Base-by-base conservation (phyloP, 768 basidiomycete genomes). In the Pleurotus giganteus region DNA sequence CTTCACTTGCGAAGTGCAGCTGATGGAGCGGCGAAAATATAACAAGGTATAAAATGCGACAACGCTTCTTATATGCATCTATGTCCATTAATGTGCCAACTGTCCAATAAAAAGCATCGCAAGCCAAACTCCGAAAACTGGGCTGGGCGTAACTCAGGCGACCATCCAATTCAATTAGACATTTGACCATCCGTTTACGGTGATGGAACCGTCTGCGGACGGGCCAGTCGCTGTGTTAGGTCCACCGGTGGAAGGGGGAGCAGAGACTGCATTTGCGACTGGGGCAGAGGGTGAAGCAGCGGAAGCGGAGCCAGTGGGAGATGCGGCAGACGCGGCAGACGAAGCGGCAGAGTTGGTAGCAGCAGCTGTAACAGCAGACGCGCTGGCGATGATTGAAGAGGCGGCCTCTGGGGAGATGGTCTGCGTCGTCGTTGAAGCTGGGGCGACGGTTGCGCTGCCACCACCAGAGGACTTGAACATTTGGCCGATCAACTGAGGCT, bases 401-500 rank as follows among this genome's bases (percentile, higher is more conserved):
- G 63, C 67, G 45, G 61, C 56, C 19, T 53, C 55, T 24, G 49
- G 55, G 8, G 57, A 55, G 47, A 54, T 55, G 45, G 53, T 56
- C 13, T 47, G 39, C 6, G 63, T 61, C 1, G 63, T 61, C 32
- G 63, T 64, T 21, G 62, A 64, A 15, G 63, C 62, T 9, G 61
- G 36, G 2, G 58, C 59, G 13, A 58, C 58, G 1, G 53, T 23
- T 23, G 12, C 57, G 37, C 51, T 51, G 17, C 53, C 50, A 15
- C 37, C 42, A 29, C 36, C 37, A 2, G 54, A 47, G 55, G n/a
- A 9, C 7, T 76, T 78, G 21, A 74, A 73, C 47, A 84, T 66
- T 58, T 75, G 64, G 47, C 74, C 73, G 60, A 89, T 67, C 55
- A 70, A 65, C 69, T 89, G 78, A 32, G 79, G 72, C 56, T 73